These are phyloP conservation scores for Neophaeococcomyces mojaviensis DNA, from an alignment of 2,329 filamentous ascomycete species.

Conservation along the genomic window DNA sequence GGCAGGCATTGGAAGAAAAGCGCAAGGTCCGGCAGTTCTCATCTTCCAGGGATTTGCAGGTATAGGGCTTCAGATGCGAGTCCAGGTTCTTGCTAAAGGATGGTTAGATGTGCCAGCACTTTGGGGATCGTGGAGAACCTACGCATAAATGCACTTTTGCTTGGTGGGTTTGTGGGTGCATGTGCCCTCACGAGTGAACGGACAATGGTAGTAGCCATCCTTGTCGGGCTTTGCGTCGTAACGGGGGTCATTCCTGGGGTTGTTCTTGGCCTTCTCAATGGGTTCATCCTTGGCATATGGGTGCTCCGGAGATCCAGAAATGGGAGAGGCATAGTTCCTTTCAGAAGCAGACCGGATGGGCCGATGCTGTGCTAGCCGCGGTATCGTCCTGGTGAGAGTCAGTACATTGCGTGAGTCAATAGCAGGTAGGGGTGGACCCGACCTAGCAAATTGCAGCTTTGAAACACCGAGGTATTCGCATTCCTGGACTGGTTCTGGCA, in stretches of 20 bases:
- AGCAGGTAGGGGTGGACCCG: background rate
- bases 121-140: constrained; percentile 39
- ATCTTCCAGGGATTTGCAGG: constrained; percentile 62
- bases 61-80: constrained; percentile 92
- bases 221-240: constrained; percentile 19
- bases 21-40: constrained; percentile 73
- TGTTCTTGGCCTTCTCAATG: constrained; percentile 16
- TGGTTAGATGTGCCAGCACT: constrained; percentile 23
- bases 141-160: constrained; percentile 99
- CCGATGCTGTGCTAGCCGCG: constrained; percentile 12
- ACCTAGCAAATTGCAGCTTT: constrained; percentile 10
- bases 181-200: constrained; percentile 59
- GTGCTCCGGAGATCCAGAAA: constrained; percentile 1
- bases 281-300: constrained; percentile 14
- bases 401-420: background rate
- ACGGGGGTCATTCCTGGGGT: constrained; percentile 18
- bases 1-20: constrained; percentile 91
- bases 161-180: constrained; percentile 91
- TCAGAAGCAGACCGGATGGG: constrained; percentile 21
- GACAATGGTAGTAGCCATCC: constrained; percentile 90
- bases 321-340: constrained; percentile 13
- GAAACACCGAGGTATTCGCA: constrained; percentile 7
- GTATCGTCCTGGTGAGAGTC: background rate
- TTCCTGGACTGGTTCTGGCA: constrained; percentile 5
- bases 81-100: constrained; percentile 81